Base-by-base conservation (phyloP, 2,329 filamentous ascomycete species). In the Xylariaceae sp. region DNA sequence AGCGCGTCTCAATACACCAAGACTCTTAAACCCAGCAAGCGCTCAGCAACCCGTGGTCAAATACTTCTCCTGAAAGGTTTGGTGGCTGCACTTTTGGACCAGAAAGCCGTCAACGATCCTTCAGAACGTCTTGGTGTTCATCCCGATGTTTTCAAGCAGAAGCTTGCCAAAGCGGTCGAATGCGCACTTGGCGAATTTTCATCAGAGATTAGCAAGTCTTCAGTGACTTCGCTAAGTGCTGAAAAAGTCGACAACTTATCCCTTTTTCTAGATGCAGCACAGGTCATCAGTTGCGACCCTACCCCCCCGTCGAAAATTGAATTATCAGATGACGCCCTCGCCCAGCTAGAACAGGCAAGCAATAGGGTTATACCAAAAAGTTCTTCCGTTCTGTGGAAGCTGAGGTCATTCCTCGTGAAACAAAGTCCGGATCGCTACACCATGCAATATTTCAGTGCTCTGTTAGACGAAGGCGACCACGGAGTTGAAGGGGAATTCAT, bases 11-110 rank as follows among this genome's bases (percentile, higher is more conserved):
- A 58, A 7, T 68, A 65, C 29, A 58, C 63, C 9, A 56, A 63
- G 16, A 49, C 44, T 6, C 42, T 66, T 7, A 54, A 64, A 16
- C 37, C 51, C 6, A 53, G 54, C 12, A 47, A 53, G 8, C 39
- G 47, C 3, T 47, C 57, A 16, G 32, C 51, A 34, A 40, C 43
- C 18, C 36, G 43, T 32, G 34, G 59, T 40, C 61, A 60, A 32
- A 58, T 69, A 8, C 54, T 68, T 34, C 45, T 69, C 26, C 44
- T 65, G 21, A 67, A 65, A 52, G 56, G 61, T 44, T 46, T 68
- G 16, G 54, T 58, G 15, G 56, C 56, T 34, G 60, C 61, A 34
- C 42, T 68, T 18, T 47, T 59, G 26, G 55, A 46, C 16, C 37
- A 54, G 10, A 48, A 51, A 18, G 47, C 57, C 36, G 54, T 42